Evolutionary conservation across 805 yeast species (phyloP).

Genomic region (Isabelozyma heimii): DNA sequence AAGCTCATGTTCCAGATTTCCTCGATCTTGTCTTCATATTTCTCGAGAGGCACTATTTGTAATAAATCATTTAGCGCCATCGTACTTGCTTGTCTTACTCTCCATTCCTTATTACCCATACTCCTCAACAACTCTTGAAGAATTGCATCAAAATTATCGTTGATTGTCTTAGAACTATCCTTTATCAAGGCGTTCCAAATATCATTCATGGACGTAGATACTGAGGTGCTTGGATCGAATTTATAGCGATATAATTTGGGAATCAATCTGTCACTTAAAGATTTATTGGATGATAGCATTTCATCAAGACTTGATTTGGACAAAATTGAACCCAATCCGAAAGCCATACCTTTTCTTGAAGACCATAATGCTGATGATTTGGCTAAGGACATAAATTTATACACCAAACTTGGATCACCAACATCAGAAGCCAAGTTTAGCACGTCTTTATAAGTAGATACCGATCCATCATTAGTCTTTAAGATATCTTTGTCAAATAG

Average conservation of each 20-base stretch:
- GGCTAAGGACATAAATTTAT: slow-evolving; percentile 90
- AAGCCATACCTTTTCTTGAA: slow-evolving; percentile 90
- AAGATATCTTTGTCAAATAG: slow-evolving; percentile 80
- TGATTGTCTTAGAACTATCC: slow-evolving; percentile 53
- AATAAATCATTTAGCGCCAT: slow-evolving; percentile 68
- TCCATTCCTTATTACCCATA: slow-evolving; percentile 86
- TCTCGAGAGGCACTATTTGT: slow-evolving; percentile 54
- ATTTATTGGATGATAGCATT: slow-evolving; percentile 51
- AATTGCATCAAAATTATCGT: slow-evolving; percentile 54
- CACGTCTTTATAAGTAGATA: slow-evolving; percentile 89
- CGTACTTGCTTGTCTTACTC: slow-evolving; percentile 86
- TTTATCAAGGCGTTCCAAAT: slow-evolving; percentile 79
- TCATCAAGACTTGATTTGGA: slow-evolving; percentile 74
- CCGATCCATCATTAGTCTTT: slow-evolving; percentile 79
- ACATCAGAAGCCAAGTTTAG: slow-evolving; percentile 87
- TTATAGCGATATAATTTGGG: slow-evolving; percentile 83
- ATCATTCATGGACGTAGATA: slow-evolving; percentile 78
- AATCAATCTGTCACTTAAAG: slow-evolving; percentile 58
- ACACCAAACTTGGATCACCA: slow-evolving; percentile 92
- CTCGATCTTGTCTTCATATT: slow-evolving; percentile 51
- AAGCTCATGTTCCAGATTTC: slow-evolving; percentile 86
- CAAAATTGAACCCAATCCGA: slow-evolving; percentile 82
- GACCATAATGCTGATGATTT: slow-evolving; percentile 88
- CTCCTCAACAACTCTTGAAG: slow-evolving; percentile 60
- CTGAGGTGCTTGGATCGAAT: slow-evolving; percentile 78